These are phyloP conservation scores for Fusarium albosuccineum DNA, from an alignment of 2,329 filamentous ascomycete species.

Conservation along the genomic window DNA sequence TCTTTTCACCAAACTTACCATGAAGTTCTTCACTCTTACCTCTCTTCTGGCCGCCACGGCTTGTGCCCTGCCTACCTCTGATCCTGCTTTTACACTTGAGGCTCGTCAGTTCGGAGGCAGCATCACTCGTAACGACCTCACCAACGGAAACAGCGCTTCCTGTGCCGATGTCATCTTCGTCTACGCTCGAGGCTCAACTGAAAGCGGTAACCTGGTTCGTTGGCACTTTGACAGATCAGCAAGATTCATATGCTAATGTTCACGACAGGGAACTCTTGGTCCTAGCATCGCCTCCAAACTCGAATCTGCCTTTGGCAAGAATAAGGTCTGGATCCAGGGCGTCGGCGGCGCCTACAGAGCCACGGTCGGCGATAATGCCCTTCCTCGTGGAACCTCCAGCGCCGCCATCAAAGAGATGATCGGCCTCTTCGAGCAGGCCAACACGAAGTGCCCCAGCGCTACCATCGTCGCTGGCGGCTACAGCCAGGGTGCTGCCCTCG, in stretches of 20 bases:
- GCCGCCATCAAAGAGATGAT: conserved; percentile 57
- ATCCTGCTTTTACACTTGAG: conserved; percentile 18
- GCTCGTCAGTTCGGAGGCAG: conserved; percentile 31
- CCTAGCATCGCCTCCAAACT: conserved; percentile 48
- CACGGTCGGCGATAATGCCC: conserved; percentile 51
- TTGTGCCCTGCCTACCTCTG: conserved; percentile 27
- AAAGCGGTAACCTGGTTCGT: conserved; percentile 55
- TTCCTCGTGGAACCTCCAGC: conserved; percentile 53
- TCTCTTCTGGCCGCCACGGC: conserved; percentile 35
- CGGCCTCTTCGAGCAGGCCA: conserved; percentile 55
- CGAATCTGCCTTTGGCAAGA: conserved; percentile 42
- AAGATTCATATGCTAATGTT: background rate
- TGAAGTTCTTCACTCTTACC: conserved; percentile 36
- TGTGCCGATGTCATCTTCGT: conserved; percentile 56
- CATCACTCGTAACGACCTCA: conserved; percentile 46
- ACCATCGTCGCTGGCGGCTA: conserved; percentile 58
- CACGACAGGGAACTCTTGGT: conserved; percentile 47
- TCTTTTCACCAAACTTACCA: conserved; percentile 3
- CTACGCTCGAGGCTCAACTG: conserved; percentile 56
- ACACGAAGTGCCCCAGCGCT: conserved; percentile 58
- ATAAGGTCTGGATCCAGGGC: conserved; percentile 58
- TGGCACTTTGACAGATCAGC: background rate
- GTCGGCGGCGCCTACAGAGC: conserved; percentile 57
- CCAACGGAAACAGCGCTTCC: conserved; percentile 43
- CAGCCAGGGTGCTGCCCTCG: conserved; percentile 59